Evolutionary conservation across 495 filamentous ascomycete genomes (phyloP), one percentile per base, ranked within the genome.

Genomic region (Annulohypoxylon nitens): DNA sequence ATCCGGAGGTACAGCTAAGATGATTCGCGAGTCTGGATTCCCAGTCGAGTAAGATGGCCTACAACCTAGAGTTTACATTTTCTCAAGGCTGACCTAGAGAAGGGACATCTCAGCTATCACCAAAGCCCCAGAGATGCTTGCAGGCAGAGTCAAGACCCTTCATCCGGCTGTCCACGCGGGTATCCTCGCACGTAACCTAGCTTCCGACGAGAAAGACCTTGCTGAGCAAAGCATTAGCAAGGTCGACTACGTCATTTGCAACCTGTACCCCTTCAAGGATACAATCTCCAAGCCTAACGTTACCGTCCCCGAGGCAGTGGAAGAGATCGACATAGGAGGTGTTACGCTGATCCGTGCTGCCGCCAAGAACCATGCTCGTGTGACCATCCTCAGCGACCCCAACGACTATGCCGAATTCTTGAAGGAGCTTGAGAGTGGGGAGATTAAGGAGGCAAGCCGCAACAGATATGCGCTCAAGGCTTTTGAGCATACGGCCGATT

Each of bases 201-300:
- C 90, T 61, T 93, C 94, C 33, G 96, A 99, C 81, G 92, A 97
- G 85, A 94, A 97, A 83, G 96, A 99, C 79, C 91, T 99, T 39
- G 93, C 95, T 41, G 92, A 96, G 80, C 94, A 97, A 85, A 97
- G 94, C 83, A 99, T 99, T 78, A 86, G 91, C 83, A 98, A 98
- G 86, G 93, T 99, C 51, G 95, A 98, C 88, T 99, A 92, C 78
- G 95, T 98, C 68, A 92, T 98, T 77, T 98, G 96, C 91, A 99
- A 99, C 84, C 86, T 99, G 25, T 98, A 98, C 81, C 95, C 95
- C 11, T 98, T 99, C 89, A 97, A 97, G 86, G 94, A 98, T 78
- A 98, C 97, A 53, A 89, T 98, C 66, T 92, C 94, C 66, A 97
- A 97, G 86, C 90, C 96, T 85, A 97, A 97, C 77, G 97, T 98